These are phyloP conservation scores for Huntiella bhutanensis DNA, from an alignment of 2,329 filamentous ascomycete species.

Conservation along the genomic window DNA sequence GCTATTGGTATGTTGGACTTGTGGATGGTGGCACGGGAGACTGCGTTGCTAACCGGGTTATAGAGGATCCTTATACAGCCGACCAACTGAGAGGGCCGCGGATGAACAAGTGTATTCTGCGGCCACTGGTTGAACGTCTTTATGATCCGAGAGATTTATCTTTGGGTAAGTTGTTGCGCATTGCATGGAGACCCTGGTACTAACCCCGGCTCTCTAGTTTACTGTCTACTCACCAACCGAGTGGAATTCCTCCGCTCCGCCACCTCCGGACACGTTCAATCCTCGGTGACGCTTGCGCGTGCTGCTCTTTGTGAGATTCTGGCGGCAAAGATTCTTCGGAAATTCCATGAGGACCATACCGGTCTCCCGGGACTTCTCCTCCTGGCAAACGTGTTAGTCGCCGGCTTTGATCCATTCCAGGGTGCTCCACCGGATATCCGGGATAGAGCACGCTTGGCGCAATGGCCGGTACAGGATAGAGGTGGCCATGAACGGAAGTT, in stretches of 20 bases:
- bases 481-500: constrained; percentile 32
- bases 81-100: constrained; percentile 46
- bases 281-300: constrained; percentile 49
- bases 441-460: constrained; percentile 24
- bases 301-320: constrained; percentile 51
- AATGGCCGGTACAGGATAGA: constrained; percentile 21
- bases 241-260: constrained; percentile 52
- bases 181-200: background rate
- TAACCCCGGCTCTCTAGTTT: constrained; percentile 26
- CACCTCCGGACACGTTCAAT: constrained; percentile 39
- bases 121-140: constrained; percentile 43
- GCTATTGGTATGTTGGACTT: constrained; percentile 12
- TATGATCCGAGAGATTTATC: constrained; percentile 44
- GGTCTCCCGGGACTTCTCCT: constrained; percentile 43
- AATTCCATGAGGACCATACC: constrained; percentile 48
- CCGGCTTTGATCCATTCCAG: constrained; percentile 11
- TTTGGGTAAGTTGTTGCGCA: constrained; percentile 23
- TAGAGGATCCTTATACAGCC: constrained; percentile 22
- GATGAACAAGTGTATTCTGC: constrained; percentile 43
- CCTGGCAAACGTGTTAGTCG: constrained; percentile 36
- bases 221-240: constrained; percentile 52
- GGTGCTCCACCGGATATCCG: constrained; percentile 21
- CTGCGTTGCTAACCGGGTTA: background rate
- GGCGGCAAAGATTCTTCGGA: constrained; percentile 45
- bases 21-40: background rate